Conservation (phyloP, 306 rosid species). For the Quercus parvula region DNA sequence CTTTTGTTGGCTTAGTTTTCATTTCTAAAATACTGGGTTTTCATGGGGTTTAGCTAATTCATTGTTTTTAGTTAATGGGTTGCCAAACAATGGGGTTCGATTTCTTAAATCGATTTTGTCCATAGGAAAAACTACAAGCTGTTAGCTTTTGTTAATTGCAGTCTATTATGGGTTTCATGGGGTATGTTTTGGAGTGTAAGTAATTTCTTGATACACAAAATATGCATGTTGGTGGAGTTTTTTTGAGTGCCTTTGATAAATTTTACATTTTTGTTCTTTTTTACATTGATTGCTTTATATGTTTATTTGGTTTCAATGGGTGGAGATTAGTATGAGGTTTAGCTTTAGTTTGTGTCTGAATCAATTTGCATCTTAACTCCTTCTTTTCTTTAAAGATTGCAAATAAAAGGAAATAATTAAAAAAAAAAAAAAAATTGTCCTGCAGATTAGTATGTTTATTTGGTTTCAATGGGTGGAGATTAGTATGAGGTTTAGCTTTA, state of each 20-base stretch:
- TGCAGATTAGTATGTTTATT: slow-evolving; percentile 38
- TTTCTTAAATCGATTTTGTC: neutral
- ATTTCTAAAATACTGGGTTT: neutral
- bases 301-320: neutral
- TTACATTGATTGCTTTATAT: neutral
- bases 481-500: neutral
- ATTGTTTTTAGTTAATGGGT: neutral
- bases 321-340: neutral
- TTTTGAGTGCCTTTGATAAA: neutral
- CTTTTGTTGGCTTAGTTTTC: neutral
- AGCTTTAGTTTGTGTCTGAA: neutral
- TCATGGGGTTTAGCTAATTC: neutral
- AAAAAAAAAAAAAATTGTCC: too few species aligned
- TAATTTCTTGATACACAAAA: neutral
- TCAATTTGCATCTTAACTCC: neutral
- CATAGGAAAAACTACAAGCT: neutral
- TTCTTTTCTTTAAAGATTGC: neutral
- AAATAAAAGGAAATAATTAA: neutral
- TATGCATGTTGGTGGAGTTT: neutral
- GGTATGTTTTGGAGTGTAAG: too few species aligned
- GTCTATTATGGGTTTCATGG: neutral
- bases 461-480: neutral
- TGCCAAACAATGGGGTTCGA: neutral
- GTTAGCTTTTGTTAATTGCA: neutral
- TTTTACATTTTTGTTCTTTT: neutral